Evolutionary conservation across 306 rosid species (phyloP).

Genomic region (Lathyrus aphaca): DNA sequence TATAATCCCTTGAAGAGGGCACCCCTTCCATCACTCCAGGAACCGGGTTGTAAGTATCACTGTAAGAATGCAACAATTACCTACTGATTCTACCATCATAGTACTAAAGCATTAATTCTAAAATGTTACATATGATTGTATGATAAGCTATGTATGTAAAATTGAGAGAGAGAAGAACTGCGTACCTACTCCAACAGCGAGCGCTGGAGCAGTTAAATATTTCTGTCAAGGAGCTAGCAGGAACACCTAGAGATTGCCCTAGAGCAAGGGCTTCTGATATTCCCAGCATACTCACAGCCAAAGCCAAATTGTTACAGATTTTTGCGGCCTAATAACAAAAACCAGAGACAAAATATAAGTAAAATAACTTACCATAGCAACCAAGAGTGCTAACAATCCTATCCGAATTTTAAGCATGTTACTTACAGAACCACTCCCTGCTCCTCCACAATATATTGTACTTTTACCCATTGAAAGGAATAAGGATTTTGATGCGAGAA

Average conservation of each 20-base stretch:
- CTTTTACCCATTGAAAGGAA: conserved; percentile 85
- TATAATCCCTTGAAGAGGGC: conserved; percentile 86
- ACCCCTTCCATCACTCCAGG: conserved; percentile 93
- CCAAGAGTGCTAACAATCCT: background rate
- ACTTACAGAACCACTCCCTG: conserved; percentile 99
- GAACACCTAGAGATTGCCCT: conserved; percentile 86
- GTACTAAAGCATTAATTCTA: background rate
- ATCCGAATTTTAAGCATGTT: conserved; percentile 23
- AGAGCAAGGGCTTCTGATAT: conserved; percentile 92
- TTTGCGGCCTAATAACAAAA: conserved; percentile 79
- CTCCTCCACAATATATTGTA: conserved; percentile 75
- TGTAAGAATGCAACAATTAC: conserved; percentile 45
- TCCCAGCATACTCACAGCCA: conserved; percentile 97
- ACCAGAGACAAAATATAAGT: conserved; percentile 10
- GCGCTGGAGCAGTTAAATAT: conserved; percentile 93
- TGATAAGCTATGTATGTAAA: background rate
- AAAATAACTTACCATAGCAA: background rate
- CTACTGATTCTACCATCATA: conserved; percentile 19
- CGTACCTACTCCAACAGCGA: conserved; percentile 98
- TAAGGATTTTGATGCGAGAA: conserved; percentile 64
- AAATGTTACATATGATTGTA: background rate
- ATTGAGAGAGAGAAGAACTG: conserved; percentile 16
- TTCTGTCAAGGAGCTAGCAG: conserved; percentile 72
- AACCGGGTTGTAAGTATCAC: conserved; percentile 94
- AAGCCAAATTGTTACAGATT: conserved; percentile 87